Base-by-base conservation (phyloP, 495 filamentous ascomycete species). In the Penicillium antarcticum region DNA sequence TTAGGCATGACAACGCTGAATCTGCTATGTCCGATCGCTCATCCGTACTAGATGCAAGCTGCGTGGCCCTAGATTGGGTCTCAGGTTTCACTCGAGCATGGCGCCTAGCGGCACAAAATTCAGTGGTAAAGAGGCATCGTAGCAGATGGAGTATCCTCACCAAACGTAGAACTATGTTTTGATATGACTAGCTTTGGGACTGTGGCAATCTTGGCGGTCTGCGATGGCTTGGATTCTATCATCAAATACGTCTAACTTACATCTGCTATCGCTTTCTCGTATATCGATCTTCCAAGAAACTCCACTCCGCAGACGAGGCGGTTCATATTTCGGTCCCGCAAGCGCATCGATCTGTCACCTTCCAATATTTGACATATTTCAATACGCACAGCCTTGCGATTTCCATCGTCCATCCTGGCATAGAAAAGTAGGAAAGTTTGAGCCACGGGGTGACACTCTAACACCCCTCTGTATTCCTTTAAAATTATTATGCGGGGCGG, bases 251-350 rank as follows among this genome's bases (percentile, higher is more conserved):
- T 9, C 40, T 42, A 29, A n/a, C 29, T 29, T 42, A 29, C 23
- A 42, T 1, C 40, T 12, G 14, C 13, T 14, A 7, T 29, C 23
- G 23, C 11, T 42, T 42, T 13, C 21, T 42, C n/a, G n/a, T 29
- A 42, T 42, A 42, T 42, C 40, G 21, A 42, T 29, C 40, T 42
- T 42, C 40, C n/a, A 42, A 42, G 40, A n/a, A 29, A 16, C 13
- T 29, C 40, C 23, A 42, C 21, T 42, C 40, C 8, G 23, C 23
- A 42, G 23, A 42, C 23, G n/a, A 29, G 23, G 40, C 23, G 23
- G 40, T 6, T 42, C 23, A 21, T 12, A 42, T 42, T n/a, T n/a
- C 23, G 23, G 13, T 42, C 14, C 40, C 1, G 1, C 7, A 17
- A 17, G 40, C 26, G 12, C n/a, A 11, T 26, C 9, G 23, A 42